Evolutionary conservation across 176 grass and related monocot species (phyloP).

Genomic region (Miscanthus lutarioriparius): DNA sequence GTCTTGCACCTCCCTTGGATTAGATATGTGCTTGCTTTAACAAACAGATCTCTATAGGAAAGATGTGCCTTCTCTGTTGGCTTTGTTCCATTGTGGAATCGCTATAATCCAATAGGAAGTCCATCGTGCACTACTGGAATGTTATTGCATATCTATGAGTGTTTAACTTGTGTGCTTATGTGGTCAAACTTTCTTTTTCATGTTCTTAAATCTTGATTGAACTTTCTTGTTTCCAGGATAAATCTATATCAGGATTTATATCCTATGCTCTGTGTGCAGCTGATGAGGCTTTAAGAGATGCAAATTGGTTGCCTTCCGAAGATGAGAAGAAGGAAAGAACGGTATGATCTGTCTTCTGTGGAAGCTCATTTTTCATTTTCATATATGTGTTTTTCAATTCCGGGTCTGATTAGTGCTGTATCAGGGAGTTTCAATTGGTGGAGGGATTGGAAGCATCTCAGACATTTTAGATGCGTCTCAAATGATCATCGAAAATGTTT

Average conservation of each 20-base stretch:
- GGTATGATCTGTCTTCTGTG: conserved; percentile 43
- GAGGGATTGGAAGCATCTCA: conserved; percentile 88
- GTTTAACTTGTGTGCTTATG: not conserved
- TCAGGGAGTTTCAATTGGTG: conserved; percentile 89
- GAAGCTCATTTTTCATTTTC: not conserved
- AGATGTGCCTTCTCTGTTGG: not conserved
- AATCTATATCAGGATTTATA: conserved; percentile 82
- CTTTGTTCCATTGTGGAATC: not conserved
- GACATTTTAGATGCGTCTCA: conserved; percentile 83
- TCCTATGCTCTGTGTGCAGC: conserved; percentile 88
- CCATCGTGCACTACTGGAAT: not conserved
- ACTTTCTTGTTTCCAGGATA: conserved; percentile 67
- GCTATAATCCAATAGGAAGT: not conserved
- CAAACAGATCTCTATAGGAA: not conserved
- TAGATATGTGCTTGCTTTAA: not conserved
- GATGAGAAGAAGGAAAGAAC: conserved; percentile 78
- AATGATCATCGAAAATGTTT: conserved; percentile 82
- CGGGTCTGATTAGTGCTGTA: conserved; percentile 39
- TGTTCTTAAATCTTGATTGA: conserved; percentile 31
- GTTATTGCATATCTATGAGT: not conserved
- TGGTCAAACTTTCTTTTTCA: not conserved
- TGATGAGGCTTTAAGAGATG: conserved; percentile 93
- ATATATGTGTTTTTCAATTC: not conserved
- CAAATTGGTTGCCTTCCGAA: conserved; percentile 71
- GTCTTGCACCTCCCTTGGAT: not conserved